Evolutionary conservation across 169 alveolate species (phyloP).

Genomic region (Babesia caballi): DNA sequence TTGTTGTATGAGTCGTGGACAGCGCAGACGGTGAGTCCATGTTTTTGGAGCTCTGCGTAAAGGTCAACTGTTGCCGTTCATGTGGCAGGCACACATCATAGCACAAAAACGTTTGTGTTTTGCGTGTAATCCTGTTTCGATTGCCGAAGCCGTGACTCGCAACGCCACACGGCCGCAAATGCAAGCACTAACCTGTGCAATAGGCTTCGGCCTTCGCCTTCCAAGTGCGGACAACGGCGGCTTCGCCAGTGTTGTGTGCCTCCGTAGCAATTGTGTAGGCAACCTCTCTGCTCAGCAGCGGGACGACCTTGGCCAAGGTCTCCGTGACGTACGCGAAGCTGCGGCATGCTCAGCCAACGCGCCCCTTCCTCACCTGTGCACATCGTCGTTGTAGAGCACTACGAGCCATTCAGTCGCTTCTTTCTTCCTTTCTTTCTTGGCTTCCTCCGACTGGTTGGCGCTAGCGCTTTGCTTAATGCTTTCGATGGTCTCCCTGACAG

Average conservation of each 20-base stretch:
- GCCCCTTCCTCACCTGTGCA: conserved; percentile 75
- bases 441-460: conserved; percentile 9
- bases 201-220: conserved; percentile 72
- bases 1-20: conserved; percentile 16
- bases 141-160: too few species aligned
- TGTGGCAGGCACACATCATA: too few species aligned
- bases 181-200: conserved; percentile 41
- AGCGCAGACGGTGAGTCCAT: conserved; percentile 51
- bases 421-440: conserved; percentile 64
- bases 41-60: conserved; percentile 46
- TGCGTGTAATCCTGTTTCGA: too few species aligned
- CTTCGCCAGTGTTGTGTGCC: conserved; percentile 81
- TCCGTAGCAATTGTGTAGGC: conserved; percentile 81
- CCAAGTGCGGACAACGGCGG: conserved; percentile 77
- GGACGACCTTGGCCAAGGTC: conserved; percentile 67
- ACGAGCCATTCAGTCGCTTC: conserved; percentile 79
- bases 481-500: conserved; percentile 18
- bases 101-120: too few species aligned
- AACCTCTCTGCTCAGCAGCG: conserved; percentile 74
- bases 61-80: too few species aligned
- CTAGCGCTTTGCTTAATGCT: background rate
- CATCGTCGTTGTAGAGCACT: conserved; percentile 82
- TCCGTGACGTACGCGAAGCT: conserved; percentile 81
- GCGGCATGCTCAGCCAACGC: background rate
- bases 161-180: too few species aligned